These are phyloP conservation scores for Coemansia sp. DNA, from an alignment of 192 early-diverging fungal species.

Conservation along the genomic window DNA sequence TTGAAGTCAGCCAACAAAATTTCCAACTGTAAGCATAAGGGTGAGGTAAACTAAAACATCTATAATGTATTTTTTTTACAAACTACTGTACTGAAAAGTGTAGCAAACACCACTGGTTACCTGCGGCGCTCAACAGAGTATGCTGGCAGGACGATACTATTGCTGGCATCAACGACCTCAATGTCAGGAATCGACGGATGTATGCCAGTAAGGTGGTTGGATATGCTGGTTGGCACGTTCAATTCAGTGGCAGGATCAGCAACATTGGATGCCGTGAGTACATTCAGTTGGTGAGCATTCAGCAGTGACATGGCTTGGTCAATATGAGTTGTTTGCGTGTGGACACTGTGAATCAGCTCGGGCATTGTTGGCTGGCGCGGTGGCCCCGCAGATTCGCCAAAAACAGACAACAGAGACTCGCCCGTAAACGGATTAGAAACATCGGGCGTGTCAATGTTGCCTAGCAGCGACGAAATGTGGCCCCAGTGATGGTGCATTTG, in stretches of 20 bases:
- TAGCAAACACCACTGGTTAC: neutral
- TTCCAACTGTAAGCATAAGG: neutral
- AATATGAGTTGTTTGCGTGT: neutral
- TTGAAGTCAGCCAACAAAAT: neutral
- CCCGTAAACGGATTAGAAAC: neutral
- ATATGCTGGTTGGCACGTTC: neutral
- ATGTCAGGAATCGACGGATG: conserved; percentile 25
- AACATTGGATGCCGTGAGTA: neutral
- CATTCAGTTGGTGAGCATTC: neutral
- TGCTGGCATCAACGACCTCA: conserved; percentile 18
- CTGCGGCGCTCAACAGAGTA: conserved; percentile 8
- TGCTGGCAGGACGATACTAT: neutral
- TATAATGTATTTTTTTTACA: neutral
- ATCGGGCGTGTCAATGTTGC: neutral
- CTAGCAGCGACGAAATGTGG: neutral
- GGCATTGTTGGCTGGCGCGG: neutral
- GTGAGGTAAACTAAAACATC: neutral
- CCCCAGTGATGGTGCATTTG: neutral
- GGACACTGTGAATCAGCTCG: neutral
- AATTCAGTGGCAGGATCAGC: neutral
- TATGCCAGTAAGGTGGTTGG: neutral
- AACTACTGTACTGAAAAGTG: neutral
- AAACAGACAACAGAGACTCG: neutral
- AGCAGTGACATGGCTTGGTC: neutral
- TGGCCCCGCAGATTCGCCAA: neutral